These are phyloP conservation scores for Begonia loranthoides DNA, from an alignment of 306 rosid genomes.

Conservation along the genomic window DNA sequence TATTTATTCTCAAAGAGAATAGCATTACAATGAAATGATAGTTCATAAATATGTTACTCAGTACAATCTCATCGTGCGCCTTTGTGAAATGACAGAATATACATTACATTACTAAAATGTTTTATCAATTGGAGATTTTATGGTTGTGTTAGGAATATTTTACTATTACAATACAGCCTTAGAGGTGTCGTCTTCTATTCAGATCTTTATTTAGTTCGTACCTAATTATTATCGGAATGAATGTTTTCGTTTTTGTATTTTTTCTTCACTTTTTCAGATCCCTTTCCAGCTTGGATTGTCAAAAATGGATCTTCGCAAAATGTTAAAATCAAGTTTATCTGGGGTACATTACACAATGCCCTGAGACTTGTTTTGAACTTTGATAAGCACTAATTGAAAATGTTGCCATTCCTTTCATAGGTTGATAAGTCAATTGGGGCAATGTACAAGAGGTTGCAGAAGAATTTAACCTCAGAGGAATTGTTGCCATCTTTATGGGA, in stretches of 20 bases:
- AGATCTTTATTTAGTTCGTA: neutral
- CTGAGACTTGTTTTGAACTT: conserved; percentile 3
- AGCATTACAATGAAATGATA: no score
- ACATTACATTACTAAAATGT: no score
- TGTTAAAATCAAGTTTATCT: conserved; percentile 67
- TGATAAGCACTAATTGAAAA: conserved; percentile 5
- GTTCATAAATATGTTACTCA: no score
- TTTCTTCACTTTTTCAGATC: conserved; percentile 46
- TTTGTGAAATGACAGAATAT: no score
- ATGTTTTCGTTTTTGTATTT: neutral
- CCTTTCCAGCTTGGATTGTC: conserved; percentile 93
- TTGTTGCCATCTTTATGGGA: conserved; percentile 96
- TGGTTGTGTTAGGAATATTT: no score
- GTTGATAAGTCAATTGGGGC: conserved; percentile 69
- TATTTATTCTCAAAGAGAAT: no score
- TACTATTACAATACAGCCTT: no score
- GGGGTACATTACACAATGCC: conserved; percentile 40
- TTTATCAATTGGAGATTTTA: no score
- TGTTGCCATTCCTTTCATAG: conserved; percentile 24
- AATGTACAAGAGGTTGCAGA: conserved; percentile 93
- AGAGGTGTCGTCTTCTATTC: neutral
- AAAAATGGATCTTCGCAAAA: conserved; percentile 78
- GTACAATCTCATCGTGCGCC: no score
- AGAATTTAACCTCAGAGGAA: conserved; percentile 91
- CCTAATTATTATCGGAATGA: conserved; percentile 3